These are phyloP conservation scores for Nothophoma quercina DNA, from an alignment of 2,329 filamentous ascomycete genomes.

Conservation along the genomic window DNA sequence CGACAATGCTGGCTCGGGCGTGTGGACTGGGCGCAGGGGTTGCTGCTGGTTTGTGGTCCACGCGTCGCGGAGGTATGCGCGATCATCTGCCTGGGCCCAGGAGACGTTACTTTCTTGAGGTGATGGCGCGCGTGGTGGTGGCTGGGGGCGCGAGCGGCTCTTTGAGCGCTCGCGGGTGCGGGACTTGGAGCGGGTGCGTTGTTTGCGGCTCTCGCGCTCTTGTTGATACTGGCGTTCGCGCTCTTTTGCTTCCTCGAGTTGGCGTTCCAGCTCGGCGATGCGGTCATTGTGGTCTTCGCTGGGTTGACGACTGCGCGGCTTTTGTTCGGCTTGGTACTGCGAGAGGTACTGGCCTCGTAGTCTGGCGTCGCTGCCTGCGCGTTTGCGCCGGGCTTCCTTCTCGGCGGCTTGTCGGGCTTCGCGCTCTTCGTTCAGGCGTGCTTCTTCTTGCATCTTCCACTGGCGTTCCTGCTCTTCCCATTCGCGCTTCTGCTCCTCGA, in stretches of 20 bases:
- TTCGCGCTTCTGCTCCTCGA: conserved; percentile 72
- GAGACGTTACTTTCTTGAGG: conserved; percentile 64
- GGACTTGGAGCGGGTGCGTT: conserved; percentile 48
- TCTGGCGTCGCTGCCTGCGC: conserved; percentile 68
- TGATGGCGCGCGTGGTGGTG: conserved; percentile 49
- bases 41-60: conserved; percentile 55
- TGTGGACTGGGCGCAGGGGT: conserved; percentile 40
- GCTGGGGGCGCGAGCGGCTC: conserved; percentile 43
- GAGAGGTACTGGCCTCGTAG: conserved; percentile 85
- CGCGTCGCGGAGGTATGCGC: conserved; percentile 67
- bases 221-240: conserved; percentile 70
- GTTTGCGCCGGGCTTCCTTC: conserved; percentile 69
- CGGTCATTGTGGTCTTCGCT: conserved; percentile 63
- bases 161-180: conserved; percentile 46
- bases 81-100: conserved; percentile 70
- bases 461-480: conserved; percentile 80
- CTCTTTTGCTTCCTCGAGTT: conserved; percentile 72
- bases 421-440: conserved; percentile 73
- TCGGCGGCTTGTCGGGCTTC: conserved; percentile 73
- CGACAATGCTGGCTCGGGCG: conserved; percentile 28
- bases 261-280: conserved; percentile 80
- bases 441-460: conserved; percentile 80
- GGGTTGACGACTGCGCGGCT: conserved; percentile 46
- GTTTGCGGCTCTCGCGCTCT: conserved; percentile 63
- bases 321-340: conserved; percentile 80